Conservation (phyloP, 2,329 filamentous ascomycete species). For the Trichoderma asperellum region DNA sequence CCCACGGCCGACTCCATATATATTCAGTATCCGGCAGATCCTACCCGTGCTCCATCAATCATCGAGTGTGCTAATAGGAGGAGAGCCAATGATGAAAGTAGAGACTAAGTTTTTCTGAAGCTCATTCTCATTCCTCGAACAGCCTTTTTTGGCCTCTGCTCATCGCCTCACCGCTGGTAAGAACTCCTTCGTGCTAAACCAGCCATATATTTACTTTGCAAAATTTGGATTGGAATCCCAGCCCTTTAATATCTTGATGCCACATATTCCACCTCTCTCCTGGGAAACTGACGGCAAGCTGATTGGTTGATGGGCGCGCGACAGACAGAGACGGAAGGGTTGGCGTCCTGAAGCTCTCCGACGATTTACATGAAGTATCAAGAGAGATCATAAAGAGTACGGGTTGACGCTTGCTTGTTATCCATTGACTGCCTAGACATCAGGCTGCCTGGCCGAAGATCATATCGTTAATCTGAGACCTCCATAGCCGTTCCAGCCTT, state of each 20-base stretch:
- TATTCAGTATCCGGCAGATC: neutral
- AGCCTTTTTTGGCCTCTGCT: neutral
- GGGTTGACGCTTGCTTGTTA: neutral
- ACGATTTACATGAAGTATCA: conserved; percentile 24
- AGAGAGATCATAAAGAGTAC: neutral
- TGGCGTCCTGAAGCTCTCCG: neutral
- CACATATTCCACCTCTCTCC: neutral
- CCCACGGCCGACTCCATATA: neutral
- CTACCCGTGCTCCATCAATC: neutral
- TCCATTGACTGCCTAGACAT: neutral
- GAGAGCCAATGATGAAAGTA: neutral
- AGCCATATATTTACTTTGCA: neutral
- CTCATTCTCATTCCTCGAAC: neutral
- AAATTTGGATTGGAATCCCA: neutral
- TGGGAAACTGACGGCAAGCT: neutral
- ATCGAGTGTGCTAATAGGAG: neutral
- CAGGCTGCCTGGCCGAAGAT: conserved; percentile 7
- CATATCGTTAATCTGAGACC: neutral
- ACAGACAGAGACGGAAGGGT: conserved; percentile 1
- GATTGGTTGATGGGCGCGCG: neutral
- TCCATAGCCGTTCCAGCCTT: neutral
- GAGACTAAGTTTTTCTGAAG: neutral
- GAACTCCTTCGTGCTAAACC: neutral
- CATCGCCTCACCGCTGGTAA: neutral
- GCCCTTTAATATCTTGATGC: neutral